Evolutionary conservation across 164 flowering plant genomes (phyloP), one percentile per base, ranked within the genome.

Genomic region (Kingdonia uniflora): DNA sequence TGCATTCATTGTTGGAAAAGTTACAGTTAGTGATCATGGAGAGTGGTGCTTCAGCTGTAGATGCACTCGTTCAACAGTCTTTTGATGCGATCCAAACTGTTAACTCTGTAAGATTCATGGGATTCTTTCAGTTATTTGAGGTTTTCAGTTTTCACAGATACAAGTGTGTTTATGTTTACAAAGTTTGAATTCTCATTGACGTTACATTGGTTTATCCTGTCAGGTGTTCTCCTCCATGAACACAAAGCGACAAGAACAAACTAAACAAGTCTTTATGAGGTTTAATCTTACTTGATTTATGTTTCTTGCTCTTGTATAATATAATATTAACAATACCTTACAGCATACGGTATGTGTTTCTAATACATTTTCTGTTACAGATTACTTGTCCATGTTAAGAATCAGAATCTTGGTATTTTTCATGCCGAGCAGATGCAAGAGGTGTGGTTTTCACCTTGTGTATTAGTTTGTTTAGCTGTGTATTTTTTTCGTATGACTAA

Each of bases 211-310:
- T 52, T 39, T 8, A 22, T 53, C 16, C 48, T 52, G 66, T 55
- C 71, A 92, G 98, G 84, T 68, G 10, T 92, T 75, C 50, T 47
- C 66, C 65, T 65, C 84, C 46, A 74, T 81, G 77, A 71, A 62
- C 52, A 48, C 43, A 12, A 58, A 54, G 13, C 72, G 63, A 37
- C 74, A 80, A 68, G 82, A 76, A 54, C 75, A 73, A 37, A 65
- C 72, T 26, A 77, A 61, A 61, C 77, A 62, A 11, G 41, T 49
- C 13, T 58, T 85, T 11, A 69, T 63, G 46, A 82, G 98, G 98
- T 92, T 63, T 52, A 49, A 38, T 1, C 22, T 44, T 15, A 5
- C 17, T 1, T 15, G 6, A 21, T 17, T 47, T 25, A 13, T 1
- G 10, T 15, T 16, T 16, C n/a, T 47, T 19, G 13, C 23, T 12